Evolutionary conservation across 768 basidiomycete genomes (phyloP).

Genomic region (Paxillus rubicundulus): DNA sequence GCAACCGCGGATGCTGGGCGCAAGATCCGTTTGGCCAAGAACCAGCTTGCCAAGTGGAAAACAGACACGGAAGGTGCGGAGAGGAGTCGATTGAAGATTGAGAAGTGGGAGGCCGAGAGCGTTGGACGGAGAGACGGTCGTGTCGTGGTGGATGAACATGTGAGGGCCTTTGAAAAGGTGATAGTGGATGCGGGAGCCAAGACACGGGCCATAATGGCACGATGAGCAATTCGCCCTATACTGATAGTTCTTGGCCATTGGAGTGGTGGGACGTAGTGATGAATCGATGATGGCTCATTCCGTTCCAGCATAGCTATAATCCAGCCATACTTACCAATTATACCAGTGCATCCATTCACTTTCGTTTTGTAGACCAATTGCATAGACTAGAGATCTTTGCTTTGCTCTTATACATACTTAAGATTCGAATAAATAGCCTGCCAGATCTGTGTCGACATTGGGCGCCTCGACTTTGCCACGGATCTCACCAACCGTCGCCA

Average conservation of each 20-base stretch:
- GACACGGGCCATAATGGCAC: conserved; percentile 81
- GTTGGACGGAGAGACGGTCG: conserved; percentile 52
- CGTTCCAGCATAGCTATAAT: conserved; percentile 9
- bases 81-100: conserved; percentile 69
- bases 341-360: conserved; percentile 15
- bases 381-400: background rate
- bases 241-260: background rate
- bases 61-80: conserved; percentile 86
- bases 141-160: conserved; percentile 71
- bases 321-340: conserved; percentile 13
- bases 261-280: background rate
- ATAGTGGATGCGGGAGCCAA: conserved; percentile 70
- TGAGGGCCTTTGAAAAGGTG: conserved; percentile 71
- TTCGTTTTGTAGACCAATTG: conserved; percentile 22
- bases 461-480: background rate
- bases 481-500: background rate
- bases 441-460: background rate
- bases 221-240: conserved; percentile 35
- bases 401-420: background rate
- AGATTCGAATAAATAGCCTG: no score
- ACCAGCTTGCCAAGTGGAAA: conserved; percentile 77
- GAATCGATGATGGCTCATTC: background rate
- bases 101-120: conserved; percentile 73
- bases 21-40: conserved; percentile 82
- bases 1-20: conserved; percentile 83